A percentile compares a stretch with the other conserved stretches of the same genome.
These are phyloP conservation scores for Exidia glandulosa DNA, from an alignment of 768 basidiomycete species.

Conservation along the genomic window DNA sequence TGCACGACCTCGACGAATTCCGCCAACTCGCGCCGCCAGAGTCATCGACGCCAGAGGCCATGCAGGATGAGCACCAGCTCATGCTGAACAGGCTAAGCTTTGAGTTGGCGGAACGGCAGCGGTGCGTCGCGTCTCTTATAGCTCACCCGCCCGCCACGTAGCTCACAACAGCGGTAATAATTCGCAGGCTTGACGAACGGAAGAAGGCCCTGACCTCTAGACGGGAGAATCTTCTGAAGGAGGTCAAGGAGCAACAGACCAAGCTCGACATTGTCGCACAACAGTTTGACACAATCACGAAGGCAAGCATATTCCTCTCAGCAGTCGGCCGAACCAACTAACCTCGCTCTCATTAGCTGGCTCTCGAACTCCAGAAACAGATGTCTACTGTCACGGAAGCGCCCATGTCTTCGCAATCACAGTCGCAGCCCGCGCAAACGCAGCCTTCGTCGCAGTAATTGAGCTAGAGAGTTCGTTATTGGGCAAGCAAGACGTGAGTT, in stretches of 20 bases:
- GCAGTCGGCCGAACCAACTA: not conserved
- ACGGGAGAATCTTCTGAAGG: slow-evolving; percentile 72
- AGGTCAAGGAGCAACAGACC: slow-evolving; percentile 60
- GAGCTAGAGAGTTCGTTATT: no score
- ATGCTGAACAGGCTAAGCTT: slow-evolving; percentile 84
- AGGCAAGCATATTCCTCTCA: slow-evolving; percentile 18
- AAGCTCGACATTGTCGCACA: slow-evolving; percentile 70
- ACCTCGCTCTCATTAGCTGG: not conserved
- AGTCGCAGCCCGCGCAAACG: no score
- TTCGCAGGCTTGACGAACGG: slow-evolving; percentile 5
- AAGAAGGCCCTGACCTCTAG: slow-evolving; percentile 55
- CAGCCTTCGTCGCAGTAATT: no score
- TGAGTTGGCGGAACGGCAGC: slow-evolving; percentile 78
- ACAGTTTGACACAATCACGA: slow-evolving; percentile 67
- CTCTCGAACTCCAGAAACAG: not conserved
- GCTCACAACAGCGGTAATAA: not conserved
- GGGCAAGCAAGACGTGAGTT: no score
- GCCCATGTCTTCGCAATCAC: no score
- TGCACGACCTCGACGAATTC: slow-evolving; percentile 64
- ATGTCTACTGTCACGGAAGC: no score
- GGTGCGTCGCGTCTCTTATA: slow-evolving; percentile 36
- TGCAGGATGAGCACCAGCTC: slow-evolving; percentile 65
- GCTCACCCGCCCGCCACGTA: not conserved
- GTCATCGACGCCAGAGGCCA: slow-evolving; percentile 46
- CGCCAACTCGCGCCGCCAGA: slow-evolving; percentile 55